These are phyloP conservation scores for carrot (Daucus carota) DNA, from an alignment of 129 eudicot genomes.

Conservation along the genomic window DNA sequence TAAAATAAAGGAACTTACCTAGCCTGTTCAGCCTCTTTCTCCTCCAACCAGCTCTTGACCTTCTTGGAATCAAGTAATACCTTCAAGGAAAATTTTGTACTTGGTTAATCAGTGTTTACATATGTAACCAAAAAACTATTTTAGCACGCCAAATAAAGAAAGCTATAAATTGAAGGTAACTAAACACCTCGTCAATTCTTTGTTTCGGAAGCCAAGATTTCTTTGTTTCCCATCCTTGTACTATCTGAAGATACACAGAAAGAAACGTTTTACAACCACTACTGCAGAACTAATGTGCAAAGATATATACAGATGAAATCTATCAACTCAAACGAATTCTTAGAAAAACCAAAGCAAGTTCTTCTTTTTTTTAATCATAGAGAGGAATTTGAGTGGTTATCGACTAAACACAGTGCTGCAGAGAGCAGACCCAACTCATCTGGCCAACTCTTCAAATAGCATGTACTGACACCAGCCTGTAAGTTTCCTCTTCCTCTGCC, in stretches of 20 bases:
- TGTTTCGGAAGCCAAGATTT: conserved; percentile 87
- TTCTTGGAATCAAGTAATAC: conserved; percentile 57
- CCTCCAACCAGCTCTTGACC: conserved; percentile 75
- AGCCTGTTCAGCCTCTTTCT: conserved; percentile 84
- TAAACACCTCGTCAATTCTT: conserved; percentile 67
- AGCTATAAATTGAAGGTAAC: conserved; percentile 5
- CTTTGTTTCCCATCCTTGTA: conserved; percentile 71
- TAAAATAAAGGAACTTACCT: conserved; percentile 43
- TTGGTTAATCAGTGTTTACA: not conserved
- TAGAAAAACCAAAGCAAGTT: not conserved
- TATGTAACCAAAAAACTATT: not conserved
- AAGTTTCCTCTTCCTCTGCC: not conserved
- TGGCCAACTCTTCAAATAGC: not conserved
- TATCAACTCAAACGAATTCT: not conserved
- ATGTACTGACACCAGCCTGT: not conserved
- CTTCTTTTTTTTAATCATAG: not conserved
- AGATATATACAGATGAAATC: not conserved
- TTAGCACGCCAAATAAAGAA: not conserved
- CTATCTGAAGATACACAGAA: conserved; percentile 43
- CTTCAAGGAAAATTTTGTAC: conserved; percentile 24
- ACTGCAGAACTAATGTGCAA: not conserved
- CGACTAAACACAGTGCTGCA: not conserved
- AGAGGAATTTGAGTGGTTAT: not conserved
- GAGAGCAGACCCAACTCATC: not conserved
- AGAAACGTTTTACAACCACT: not conserved